Conservation (phyloP, 805 yeast species). For the Pichia gijzeniarum region DNA sequence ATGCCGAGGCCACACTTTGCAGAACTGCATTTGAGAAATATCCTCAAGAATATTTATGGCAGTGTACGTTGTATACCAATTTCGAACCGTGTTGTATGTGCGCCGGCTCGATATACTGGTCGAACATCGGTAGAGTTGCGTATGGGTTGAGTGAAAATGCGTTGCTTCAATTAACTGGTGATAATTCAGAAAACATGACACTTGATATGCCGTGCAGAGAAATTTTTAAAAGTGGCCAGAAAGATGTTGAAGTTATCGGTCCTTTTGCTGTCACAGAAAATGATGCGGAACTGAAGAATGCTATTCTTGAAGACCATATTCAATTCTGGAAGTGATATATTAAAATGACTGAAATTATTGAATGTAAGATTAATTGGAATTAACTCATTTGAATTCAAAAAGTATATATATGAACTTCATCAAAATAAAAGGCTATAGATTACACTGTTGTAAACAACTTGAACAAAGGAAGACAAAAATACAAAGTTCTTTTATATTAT, state of each 20-base stretch:
- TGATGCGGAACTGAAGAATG: conserved; percentile 16
- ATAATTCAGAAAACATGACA: conserved; percentile 25
- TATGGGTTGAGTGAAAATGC: conserved; percentile 21
- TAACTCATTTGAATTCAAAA: too few species aligned
- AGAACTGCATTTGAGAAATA: conserved; percentile 18
- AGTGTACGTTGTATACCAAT: conserved; percentile 26
- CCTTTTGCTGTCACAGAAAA: conserved; percentile 15
- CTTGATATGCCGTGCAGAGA: conserved; percentile 18
- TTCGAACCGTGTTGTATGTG: conserved; percentile 31
- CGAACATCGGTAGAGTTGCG: conserved; percentile 25
- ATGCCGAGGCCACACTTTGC: conserved; percentile 26
- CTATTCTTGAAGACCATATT: conserved; percentile 21
- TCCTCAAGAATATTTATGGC: conserved; percentile 23
- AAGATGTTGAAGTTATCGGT: conserved; percentile 24
- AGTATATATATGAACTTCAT: too few species aligned
- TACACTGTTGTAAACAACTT: too few species aligned
- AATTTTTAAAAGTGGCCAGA: conserved; percentile 23
- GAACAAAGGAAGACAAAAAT: too few species aligned
- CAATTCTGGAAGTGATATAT: conserved; percentile 19
- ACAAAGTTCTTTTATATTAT: too few species aligned
- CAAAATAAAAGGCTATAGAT: too few species aligned
- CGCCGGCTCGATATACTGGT: conserved; percentile 27
- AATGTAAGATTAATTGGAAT: too few species aligned
- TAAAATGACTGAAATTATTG: not conserved
- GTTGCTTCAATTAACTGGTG: conserved; percentile 22